These are phyloP conservation scores for Sporobolus alterniflorus DNA, from an alignment of 202 grass and related monocot genomes.

Conservation along the genomic window DNA sequence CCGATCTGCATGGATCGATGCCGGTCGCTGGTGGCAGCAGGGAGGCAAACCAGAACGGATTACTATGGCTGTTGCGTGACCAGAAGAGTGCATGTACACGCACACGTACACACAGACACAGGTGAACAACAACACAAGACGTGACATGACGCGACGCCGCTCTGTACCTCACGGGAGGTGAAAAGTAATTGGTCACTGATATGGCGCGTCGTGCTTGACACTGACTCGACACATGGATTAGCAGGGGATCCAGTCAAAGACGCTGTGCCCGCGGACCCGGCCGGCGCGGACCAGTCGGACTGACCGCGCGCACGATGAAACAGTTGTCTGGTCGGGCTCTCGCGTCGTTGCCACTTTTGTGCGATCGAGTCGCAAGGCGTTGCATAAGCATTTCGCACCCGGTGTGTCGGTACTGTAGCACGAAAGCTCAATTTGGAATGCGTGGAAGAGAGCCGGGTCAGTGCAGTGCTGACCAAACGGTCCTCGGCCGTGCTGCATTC, in stretches of 20 bases:
- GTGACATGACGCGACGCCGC: neutral
- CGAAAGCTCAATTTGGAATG: neutral
- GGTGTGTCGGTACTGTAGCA: neutral
- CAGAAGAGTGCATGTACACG: neutral
- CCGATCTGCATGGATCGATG: neutral
- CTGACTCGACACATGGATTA: neutral
- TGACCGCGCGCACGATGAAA: slow-evolving; percentile 2
- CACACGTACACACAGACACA: neutral
- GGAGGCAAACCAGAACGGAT: too few species aligned
- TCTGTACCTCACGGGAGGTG: too few species aligned
- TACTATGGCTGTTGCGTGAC: neutral
- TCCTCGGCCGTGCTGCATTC: neutral
- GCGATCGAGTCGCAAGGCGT: neutral
- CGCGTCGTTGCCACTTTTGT: slow-evolving; percentile 3
- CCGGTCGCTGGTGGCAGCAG: too few species aligned
- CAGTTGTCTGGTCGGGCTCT: neutral
- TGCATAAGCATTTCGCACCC: neutral
- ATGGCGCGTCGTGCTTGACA: slow-evolving; percentile 15
- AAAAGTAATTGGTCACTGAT: slow-evolving; percentile 9
- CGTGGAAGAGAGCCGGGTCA: too few species aligned
- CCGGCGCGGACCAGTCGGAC: too few species aligned
- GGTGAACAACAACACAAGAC: neutral
- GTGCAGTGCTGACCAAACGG: neutral
- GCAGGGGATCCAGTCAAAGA: slow-evolving; percentile 51
- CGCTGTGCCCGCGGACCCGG: slow-evolving; percentile 13